phyloP scores from a whole-genome alignment of 306 rosid species.

The Cucumis cinereus region DNA sequence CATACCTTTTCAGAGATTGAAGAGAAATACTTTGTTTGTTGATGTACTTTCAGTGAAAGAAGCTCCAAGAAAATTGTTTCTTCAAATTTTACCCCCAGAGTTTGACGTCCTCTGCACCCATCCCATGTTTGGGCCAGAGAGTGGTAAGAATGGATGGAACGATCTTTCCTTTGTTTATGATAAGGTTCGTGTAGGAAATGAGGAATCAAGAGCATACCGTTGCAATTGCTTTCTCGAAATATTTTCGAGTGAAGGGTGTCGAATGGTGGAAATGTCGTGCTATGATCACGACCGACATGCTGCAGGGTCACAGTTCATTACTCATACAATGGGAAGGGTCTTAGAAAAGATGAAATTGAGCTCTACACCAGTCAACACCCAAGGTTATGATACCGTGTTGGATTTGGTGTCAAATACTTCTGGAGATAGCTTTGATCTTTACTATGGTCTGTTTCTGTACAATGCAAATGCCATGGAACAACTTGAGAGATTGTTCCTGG shows the following conservation, averaged over 20 bases:
- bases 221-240: slow-evolving; percentile 61
- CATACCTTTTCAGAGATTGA: slow-evolving; percentile 62
- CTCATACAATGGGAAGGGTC: slow-evolving; percentile 76
- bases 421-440: slow-evolving; percentile 83
- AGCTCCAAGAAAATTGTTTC: slow-evolving; percentile 65
- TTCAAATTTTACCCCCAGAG: slow-evolving; percentile 42
- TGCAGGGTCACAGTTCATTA: slow-evolving; percentile 83
- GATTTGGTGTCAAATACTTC: slow-evolving; percentile 71
- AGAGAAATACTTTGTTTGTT: slow-evolving; percentile 75
- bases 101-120: slow-evolving; percentile 83
- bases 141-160: slow-evolving; percentile 77
- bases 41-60: slow-evolving; percentile 93
- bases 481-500: slow-evolving; percentile 47
- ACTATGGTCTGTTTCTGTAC: slow-evolving; percentile 83
- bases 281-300: slow-evolving; percentile 81
- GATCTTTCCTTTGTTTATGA: slow-evolving; percentile 64
- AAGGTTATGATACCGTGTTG: slow-evolving; percentile 70
- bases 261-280: slow-evolving; percentile 90
- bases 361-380: slow-evolving; percentile 67
- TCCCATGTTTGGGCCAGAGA: slow-evolving; percentile 97
- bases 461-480: slow-evolving; percentile 76
- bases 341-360: slow-evolving; percentile 53
- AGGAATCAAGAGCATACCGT: slow-evolving; percentile 40
- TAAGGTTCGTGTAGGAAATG: slow-evolving; percentile 54
- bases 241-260: slow-evolving; percentile 68